Percentiles rank a stretch among this genome's conserved stretches.
Conservation (phyloP, 2,329 filamentous ascomycete species). For the Atkinsonella texensis region DNA sequence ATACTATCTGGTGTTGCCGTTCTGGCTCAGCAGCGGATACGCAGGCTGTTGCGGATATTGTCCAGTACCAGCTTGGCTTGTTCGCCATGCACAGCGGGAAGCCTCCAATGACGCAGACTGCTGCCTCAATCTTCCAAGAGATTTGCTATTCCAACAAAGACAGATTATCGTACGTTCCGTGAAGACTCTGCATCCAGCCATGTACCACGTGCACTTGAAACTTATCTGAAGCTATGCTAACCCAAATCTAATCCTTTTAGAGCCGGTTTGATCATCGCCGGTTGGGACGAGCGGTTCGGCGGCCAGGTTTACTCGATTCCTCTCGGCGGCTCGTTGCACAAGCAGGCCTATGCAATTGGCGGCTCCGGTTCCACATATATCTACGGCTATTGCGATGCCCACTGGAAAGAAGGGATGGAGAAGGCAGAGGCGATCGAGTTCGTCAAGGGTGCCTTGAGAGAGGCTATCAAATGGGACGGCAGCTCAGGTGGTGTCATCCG, state of each 20-base stretch:
- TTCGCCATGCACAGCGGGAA: conserved; percentile 86
- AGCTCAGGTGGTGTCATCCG: conserved; percentile 97
- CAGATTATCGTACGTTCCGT: conserved; percentile 56
- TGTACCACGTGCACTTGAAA: not conserved
- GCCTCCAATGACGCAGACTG: conserved; percentile 85
- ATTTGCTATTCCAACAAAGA: conserved; percentile 98
- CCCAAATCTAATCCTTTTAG: conserved; percentile 30
- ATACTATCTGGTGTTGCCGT: conserved; percentile 99
- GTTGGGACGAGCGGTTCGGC: conserved; percentile 88
- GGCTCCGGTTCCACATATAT: conserved; percentile 98
- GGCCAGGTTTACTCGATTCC: conserved; percentile 98
- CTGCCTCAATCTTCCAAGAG: conserved; percentile 93
- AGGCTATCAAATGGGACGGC: conserved; percentile 99
- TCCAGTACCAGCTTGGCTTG: conserved; percentile 89
- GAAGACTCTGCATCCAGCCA: not conserved
- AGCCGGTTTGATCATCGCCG: conserved; percentile 96
- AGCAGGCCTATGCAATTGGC: conserved; percentile 90
- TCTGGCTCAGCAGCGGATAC: conserved; percentile 96
- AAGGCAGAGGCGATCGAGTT: conserved; percentile 84
- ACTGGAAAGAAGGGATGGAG: conserved; percentile 93
- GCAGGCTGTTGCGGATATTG: conserved; percentile 94
- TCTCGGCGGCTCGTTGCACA: conserved; percentile 91
- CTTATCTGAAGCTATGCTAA: not conserved
- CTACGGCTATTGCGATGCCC: conserved; percentile 93
- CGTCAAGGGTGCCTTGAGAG: conserved; percentile 78